Evolutionary conservation across 1,284 basidiomycete species (phyloP).

Genomic region (Schizophyllum commune): DNA sequence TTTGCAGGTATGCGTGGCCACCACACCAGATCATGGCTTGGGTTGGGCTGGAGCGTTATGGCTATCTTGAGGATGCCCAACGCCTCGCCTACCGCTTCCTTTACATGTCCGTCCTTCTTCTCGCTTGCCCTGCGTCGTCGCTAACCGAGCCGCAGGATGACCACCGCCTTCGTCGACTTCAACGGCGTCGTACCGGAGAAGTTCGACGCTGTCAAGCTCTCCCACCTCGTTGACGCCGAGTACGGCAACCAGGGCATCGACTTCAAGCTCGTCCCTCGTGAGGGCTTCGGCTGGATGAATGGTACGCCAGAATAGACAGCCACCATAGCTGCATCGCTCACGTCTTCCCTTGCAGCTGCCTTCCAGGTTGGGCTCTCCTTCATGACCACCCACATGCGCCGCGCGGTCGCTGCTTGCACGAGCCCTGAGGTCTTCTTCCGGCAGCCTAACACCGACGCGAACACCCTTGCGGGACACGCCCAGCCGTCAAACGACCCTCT

Average conservation of each 20-base stretch:
- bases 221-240: constrained; percentile 94
- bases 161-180: constrained; percentile 88
- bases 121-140: background rate
- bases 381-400: constrained; percentile 88
- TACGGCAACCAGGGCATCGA: constrained; percentile 98
- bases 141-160: constrained; percentile 56
- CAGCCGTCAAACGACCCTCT: constrained; percentile 51
- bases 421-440: constrained; percentile 85
- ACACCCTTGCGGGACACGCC: constrained; percentile 27
- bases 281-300: constrained; percentile 98
- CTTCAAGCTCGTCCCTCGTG: constrained; percentile 92
- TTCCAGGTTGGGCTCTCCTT: constrained; percentile 95
- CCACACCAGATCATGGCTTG: constrained; percentile 97
- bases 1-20: constrained; percentile 69
- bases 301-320: constrained; percentile 37
- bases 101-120: constrained; percentile 67
- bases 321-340: background rate
- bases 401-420: constrained; percentile 89
- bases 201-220: constrained; percentile 94
- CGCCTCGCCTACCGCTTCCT: constrained; percentile 93
- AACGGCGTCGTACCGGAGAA: constrained; percentile 98
- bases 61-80: constrained; percentile 90
- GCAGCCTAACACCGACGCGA: constrained; percentile 21
- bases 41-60: constrained; percentile 96
- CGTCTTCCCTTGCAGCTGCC: no score